phyloP scores from a whole-genome alignment of 1,139 yeast genomes.

The Saccharomyces hybrid region DNA sequence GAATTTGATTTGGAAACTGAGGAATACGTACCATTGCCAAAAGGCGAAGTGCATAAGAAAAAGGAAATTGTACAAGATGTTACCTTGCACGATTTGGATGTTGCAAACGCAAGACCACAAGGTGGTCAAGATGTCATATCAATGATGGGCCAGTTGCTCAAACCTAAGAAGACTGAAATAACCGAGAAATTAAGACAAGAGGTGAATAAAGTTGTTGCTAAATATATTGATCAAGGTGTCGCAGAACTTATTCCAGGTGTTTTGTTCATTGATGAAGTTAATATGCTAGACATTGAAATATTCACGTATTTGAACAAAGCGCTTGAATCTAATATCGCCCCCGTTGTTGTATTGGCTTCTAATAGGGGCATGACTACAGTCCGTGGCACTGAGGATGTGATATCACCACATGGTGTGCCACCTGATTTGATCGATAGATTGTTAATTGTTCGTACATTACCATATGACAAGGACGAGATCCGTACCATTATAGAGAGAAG shows the following conservation, averaged over 20 bases:
- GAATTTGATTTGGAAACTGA: slow-evolving; percentile 98
- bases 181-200: slow-evolving; percentile 91
- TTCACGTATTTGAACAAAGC: slow-evolving; percentile 93
- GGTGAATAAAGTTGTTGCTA: slow-evolving; percentile 91
- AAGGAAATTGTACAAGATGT: slow-evolving; percentile 97
- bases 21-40: slow-evolving; percentile 96
- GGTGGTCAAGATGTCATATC: slow-evolving; percentile 98
- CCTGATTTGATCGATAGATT: slow-evolving; percentile 89
- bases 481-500: slow-evolving; percentile 75
- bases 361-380: slow-evolving; percentile 90
- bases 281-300: slow-evolving; percentile 94
- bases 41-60: slow-evolving; percentile 98
- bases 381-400: slow-evolving; percentile 82
- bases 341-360: slow-evolving; percentile 89
- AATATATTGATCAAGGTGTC: slow-evolving; percentile 94
- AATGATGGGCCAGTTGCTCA: slow-evolving; percentile 97
- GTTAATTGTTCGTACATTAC: slow-evolving; percentile 83
- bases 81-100: slow-evolving; percentile 89
- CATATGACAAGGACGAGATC: slow-evolving; percentile 79
- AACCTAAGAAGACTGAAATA: slow-evolving; percentile 96
- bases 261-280: slow-evolving; percentile 92
- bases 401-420: slow-evolving; percentile 95
- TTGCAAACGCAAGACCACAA: slow-evolving; percentile 95
- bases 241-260: slow-evolving; percentile 99
- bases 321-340: slow-evolving; percentile 84